Evolutionary conservation across 2,329 filamentous ascomycete species (phyloP), one percentile per base, ranked within the genome.

Genomic region (Metarhizium album): DNA sequence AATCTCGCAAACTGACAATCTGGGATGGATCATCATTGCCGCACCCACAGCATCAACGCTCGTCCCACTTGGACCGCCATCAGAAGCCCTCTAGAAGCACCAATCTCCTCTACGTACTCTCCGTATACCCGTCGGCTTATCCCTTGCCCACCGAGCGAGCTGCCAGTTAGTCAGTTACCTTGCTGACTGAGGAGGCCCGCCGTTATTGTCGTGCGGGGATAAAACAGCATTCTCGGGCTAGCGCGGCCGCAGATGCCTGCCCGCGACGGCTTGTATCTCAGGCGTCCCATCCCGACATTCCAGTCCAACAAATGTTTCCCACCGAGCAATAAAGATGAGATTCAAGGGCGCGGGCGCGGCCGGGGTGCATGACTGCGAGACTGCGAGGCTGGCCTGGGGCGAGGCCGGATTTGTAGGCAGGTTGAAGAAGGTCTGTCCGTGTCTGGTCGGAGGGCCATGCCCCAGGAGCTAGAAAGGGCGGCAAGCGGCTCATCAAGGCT

Each of bases 41-140:
- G 40, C 48, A 48, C 42, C 22, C 47, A 38, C 38, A 18, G 42
- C 29, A 24, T 38, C 20, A 38, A 35, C 40, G 14, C 45, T 38
- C 31, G 45, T 48, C 52, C 52, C 48, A 50, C 46, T 46, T 46
- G 18, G 48, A 40, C 38, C 18, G 37, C 37, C 29, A n/a, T 47
- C 42, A 42, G 52, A 50, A 53, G 48, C 24, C 37, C 49, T 51
- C 48, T 50, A 51, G 48, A 53, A 53, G 52, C 45, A 29, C 22
- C 16, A 24, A 24, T 24, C 22, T 24, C 16, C n/a, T n/a, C n/a
- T n/a, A n/a, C n/a, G n/a, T n/a, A n/a, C n/a, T n/a, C n/a, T n/a
- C n/a, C n/a, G n/a, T n/a, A n/a, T 16, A 24, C 14, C 22, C 40
- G 40, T 24, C 40, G 20, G 40, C 40, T 43, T 43, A 43, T 43